Evolutionary conservation across 2,329 filamentous ascomycete genomes (phyloP).

Genomic region (Diaporthe helianthi): DNA sequence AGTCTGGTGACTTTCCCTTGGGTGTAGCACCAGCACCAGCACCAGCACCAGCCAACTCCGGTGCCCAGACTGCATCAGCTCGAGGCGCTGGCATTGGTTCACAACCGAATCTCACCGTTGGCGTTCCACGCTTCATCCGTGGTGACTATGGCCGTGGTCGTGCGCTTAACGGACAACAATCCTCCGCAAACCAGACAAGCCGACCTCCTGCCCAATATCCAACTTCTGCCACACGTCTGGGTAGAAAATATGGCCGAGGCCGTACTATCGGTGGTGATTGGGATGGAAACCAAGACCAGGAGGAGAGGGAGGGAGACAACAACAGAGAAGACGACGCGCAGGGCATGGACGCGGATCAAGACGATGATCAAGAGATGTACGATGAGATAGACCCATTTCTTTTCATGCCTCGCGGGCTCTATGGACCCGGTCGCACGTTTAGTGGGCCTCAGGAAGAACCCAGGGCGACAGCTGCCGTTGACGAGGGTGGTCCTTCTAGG

Average conservation of each 20-base stretch:
- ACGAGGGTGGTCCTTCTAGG: neutral
- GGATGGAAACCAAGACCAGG: neutral
- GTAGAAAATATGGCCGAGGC: neutral
- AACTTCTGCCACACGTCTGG: too few relatives aligned
- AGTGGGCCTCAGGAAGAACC: neutral
- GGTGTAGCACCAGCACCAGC: neutral
- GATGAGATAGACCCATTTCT: neutral
- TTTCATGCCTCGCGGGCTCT: neutral
- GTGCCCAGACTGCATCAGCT: neutral
- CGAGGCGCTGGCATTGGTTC: neutral
- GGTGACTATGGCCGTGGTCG: constrained; percentile 12
- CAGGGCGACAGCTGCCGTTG: too few relatives aligned
- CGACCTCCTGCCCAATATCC: neutral
- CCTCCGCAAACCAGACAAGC: too few relatives aligned
- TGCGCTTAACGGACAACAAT: neutral
- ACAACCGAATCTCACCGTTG: too few relatives aligned
- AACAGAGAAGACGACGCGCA: neutral
- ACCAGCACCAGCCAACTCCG: neutral
- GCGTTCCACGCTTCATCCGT: neutral
- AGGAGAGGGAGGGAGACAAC: neutral
- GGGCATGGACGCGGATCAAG: neutral
- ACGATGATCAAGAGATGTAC: neutral
- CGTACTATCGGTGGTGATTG: neutral
- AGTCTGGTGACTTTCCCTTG: constrained; percentile 27
- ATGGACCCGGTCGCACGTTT: constrained; percentile 24